Evolutionary conservation across 2,329 filamentous ascomycete species (phyloP), one percentile per base, ranked within the genome.

Genomic region (Elsinoe australis): DNA sequence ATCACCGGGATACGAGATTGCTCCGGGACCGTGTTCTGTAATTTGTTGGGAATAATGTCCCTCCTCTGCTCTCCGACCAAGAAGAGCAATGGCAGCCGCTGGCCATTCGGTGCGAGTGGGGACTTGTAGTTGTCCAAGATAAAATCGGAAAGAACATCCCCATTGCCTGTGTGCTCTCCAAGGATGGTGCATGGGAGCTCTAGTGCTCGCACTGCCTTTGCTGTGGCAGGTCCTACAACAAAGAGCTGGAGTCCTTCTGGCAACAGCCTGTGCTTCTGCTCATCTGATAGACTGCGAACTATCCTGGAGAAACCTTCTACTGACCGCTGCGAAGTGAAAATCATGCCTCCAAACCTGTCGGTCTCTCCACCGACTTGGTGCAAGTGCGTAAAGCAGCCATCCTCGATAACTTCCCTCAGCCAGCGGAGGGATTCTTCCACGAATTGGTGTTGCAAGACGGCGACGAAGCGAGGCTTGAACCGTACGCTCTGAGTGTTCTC

Each of bases 31-130:
- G 69, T 60, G 31, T 77, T 74, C 71, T 81, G 85, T 29, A 96
- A 69, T 1, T 79, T 87, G 57, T 78, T 85, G 1, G 92, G 89
- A 54, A 98, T 95, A 55, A 95, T 80, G 62, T 96, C 92, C 35
- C 92, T 73, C 48, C 88, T 78, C 61, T 89, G 85, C 62, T 95
- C 90, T 15, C 92, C 92, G 0, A 94, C 88, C 10, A 94, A 75
- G 63, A 96, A 98, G 1, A 96, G 69, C 4, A 96, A 64, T 0
- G 83, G 76, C 0, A 75, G 80, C 57, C 79, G 79, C 10, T 49
- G 39, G 5, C 58, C 59, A n/a, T 62, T 54, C 3, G 61, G 47
- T 50, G 55, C 56, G 22, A 58, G 59, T 14, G 56, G 56, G 5
- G 51, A 50, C 47, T 75, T 77, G 60, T 95, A 94, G 61, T 95